A percentile compares a stretch with the other conserved stretches of the same genome.
Conservation (phyloP, 2,329 filamentous ascomycete species). For the Didymosphaeria variabile region DNA sequence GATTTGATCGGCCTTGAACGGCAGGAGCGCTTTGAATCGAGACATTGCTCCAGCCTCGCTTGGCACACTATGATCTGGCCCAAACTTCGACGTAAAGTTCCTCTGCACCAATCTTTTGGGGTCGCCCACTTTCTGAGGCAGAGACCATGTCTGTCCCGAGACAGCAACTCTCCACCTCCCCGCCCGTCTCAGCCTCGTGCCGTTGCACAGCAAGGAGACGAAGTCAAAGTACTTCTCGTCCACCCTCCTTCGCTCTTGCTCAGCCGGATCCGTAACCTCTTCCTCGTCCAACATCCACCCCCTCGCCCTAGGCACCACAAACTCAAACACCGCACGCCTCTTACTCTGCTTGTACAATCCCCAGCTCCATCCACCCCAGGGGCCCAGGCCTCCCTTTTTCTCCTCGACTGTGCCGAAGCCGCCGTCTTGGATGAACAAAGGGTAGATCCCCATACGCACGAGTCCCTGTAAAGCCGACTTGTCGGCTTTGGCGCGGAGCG, state of each 20-base stretch:
- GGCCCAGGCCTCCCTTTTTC: background rate
- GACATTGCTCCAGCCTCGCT: conserved; percentile 24
- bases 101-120: background rate
- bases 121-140: background rate
- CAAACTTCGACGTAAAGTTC: background rate
- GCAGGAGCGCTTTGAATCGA: conserved; percentile 16
- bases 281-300: background rate
- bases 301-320: conserved; percentile 24
- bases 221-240: background rate
- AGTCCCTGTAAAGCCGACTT: conserved; percentile 17
- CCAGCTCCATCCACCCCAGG: background rate
- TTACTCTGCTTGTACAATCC: conserved; percentile 22
- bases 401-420: conserved; percentile 9
- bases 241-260: background rate
- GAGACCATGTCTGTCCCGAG: conserved; percentile 1
- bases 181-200: background rate
- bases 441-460: conserved; percentile 25
- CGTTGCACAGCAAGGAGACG: background rate
- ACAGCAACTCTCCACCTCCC: background rate
- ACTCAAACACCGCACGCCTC: conserved; percentile 26
- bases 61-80: conserved; percentile 1
- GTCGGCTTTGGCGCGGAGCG: conserved; percentile 3
- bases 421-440: conserved; percentile 26
- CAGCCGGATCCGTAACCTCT: background rate
- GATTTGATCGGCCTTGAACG: conserved; percentile 21